phyloP scores from a whole-genome alignment of 2,329 filamentous ascomycete species.

The Fusarium guadeloupense region DNA sequence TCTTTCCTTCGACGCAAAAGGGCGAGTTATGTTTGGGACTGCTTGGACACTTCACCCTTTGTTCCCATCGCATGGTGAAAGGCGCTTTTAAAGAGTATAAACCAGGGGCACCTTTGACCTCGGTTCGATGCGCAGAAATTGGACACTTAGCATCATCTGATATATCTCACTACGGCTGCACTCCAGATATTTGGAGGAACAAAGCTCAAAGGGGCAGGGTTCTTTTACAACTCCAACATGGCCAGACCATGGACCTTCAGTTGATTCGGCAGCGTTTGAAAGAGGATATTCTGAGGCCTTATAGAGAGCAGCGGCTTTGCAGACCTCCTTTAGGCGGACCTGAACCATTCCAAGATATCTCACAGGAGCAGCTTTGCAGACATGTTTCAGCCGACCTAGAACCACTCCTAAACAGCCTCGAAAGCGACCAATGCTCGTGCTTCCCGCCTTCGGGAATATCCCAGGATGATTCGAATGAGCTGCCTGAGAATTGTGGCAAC shows the following conservation, averaged over 20 bases:
- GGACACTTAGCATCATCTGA: no score
- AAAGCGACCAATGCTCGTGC: background rate
- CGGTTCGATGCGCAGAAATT: no score
- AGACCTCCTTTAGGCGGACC: background rate
- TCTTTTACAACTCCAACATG: background rate
- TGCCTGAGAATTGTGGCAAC: background rate
- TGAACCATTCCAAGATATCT: background rate
- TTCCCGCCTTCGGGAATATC: background rate
- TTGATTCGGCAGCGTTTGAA: background rate
- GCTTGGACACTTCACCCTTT: background rate
- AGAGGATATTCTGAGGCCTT: background rate
- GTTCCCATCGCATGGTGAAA: background rate
- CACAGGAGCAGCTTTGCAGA: slow-evolving; percentile 8
- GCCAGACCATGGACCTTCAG: background rate
- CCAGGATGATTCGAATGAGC: background rate
- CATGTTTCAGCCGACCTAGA: background rate
- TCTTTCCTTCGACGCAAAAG: background rate
- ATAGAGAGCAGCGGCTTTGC: no score
- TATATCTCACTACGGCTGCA: no score
- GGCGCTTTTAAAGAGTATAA: background rate
- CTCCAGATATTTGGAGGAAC: no score
- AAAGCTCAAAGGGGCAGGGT: no score
- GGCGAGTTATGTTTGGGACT: background rate
- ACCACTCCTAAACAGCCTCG: background rate
- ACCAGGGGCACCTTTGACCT: no score